Base-by-base conservation (phyloP, 495 filamentous ascomycete species). In the Copromyces sp. region DNA sequence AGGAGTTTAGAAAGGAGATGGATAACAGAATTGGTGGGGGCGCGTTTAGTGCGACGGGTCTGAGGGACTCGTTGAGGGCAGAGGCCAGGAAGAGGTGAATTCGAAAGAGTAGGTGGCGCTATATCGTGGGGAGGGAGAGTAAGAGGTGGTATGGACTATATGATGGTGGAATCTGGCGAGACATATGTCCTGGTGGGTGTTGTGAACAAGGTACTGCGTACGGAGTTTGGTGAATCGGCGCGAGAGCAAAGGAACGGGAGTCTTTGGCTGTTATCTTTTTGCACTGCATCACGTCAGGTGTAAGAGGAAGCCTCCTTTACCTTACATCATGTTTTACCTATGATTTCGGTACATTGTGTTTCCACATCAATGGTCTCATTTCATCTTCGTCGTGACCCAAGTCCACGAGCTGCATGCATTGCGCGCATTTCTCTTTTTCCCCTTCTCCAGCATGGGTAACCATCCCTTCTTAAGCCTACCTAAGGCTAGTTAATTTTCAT, bases 1-100 rank as follows among this genome's bases (percentile, higher is more conserved):
- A 83, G 35, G 94, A 98, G 82, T 84, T 97, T 11, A 90, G 82
- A 77, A 84, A 79, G 45, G 93, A 84, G 82, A 68, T 87, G 83
- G 78, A 88, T 84, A 77, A 81, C 79, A 76, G 84, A 35, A 29
- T 65, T 35, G 53, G 53, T 37, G 84, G 68, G 87, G 89, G n/a
- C 84, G 81, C 79, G 40, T 61, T 38, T 65, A 39, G 53, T 65
- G 53, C 53, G 29, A 65, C 53, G 29, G 53, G 53, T 6, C 3
- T 65, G 14, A 65, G 29, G 29, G 53, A 65, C 35, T 35, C 53
- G 29, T 32, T 45, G 68, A 69, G 9, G 35, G 71, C 0, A 5
- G 53, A 65, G 53, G 53, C 14, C 35, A 35, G 17, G 44, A 45
- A 72, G 59, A 74, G 12, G 12, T 35, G 68, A 3, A 44, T 39